Evolutionary conservation across 768 basidiomycete genomes (phyloP).

Genomic region (Suillus decipiens): DNA sequence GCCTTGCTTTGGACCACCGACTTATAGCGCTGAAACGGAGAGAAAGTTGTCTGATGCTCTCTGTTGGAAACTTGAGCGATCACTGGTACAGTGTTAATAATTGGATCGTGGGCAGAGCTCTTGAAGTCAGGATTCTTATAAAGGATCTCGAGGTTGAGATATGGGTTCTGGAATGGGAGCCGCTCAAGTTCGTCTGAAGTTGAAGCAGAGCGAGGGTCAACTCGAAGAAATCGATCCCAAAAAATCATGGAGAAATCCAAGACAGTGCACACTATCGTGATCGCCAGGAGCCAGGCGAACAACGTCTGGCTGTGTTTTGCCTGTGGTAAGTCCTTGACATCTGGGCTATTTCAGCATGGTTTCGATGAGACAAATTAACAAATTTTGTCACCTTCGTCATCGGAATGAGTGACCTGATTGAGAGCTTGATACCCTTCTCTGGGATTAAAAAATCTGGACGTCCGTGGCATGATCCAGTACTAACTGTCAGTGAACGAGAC

Average conservation of each 20-base stretch:
- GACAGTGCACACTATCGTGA: background rate
- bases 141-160: background rate
- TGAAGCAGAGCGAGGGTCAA: background rate
- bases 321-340: background rate
- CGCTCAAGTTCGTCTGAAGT: background rate
- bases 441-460: background rate
- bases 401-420: background rate
- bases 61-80: background rate
- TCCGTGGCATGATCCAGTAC: background rate
- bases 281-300: background rate
- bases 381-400: background rate
- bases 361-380: background rate
- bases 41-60: background rate
- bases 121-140: background rate
- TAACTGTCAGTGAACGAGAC: background rate
- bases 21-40: background rate
- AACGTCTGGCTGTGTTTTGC: background rate
- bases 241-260: background rate
- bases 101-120: background rate
- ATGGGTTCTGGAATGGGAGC: background rate
- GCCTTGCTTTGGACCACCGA: background rate
- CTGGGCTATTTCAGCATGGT: background rate
- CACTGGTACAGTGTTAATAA: background rate
- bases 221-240: background rate
- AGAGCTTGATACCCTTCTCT: background rate